Conservation (phyloP, 768 basidiomycete genomes). For the Suillus spraguei region DNA sequence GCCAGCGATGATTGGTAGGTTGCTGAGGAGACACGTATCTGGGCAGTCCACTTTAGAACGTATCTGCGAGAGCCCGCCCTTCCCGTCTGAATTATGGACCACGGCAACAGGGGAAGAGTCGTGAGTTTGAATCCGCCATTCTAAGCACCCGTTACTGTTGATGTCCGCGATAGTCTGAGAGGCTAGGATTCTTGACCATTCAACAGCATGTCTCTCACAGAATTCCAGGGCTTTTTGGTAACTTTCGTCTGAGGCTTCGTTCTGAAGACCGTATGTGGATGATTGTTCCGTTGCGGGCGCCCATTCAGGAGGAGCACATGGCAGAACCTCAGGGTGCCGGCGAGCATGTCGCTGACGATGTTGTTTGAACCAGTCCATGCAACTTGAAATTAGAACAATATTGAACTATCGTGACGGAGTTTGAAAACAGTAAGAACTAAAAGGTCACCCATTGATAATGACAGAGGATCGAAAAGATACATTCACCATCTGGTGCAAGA, state of each 20-base stretch:
- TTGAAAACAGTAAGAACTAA: neutral
- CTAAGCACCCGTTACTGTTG: conserved; percentile 43
- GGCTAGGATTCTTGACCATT: conserved; percentile 49
- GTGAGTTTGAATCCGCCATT: conserved; percentile 56
- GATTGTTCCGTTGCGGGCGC: conserved; percentile 57
- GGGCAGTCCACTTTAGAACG: conserved; percentile 44
- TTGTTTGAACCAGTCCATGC: conserved; percentile 2
- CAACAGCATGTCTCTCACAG: conserved; percentile 43
- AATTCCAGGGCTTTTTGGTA: conserved; percentile 54
- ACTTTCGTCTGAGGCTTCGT: conserved; percentile 61
- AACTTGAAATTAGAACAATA: neutral
- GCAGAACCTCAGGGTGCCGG: neutral
- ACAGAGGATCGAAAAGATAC: too few species aligned
- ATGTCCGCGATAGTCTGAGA: conserved; percentile 58
- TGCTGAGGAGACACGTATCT: conserved; percentile 58
- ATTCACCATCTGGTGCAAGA: conserved; percentile 43
- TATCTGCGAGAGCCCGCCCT: conserved; percentile 41
- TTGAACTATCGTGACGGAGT: neutral
- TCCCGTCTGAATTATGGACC: conserved; percentile 34
- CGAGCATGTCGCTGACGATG: neutral
- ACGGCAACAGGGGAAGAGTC: conserved; percentile 47
- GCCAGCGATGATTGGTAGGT: conserved; percentile 61
- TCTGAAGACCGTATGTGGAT: conserved; percentile 48
- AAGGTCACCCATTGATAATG: conserved; percentile 38
- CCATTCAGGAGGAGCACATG: conserved; percentile 52